Evolutionary conservation across 2,329 filamentous ascomycete genomes (phyloP).

Genomic region (Arthrobotrys iridis): DNA sequence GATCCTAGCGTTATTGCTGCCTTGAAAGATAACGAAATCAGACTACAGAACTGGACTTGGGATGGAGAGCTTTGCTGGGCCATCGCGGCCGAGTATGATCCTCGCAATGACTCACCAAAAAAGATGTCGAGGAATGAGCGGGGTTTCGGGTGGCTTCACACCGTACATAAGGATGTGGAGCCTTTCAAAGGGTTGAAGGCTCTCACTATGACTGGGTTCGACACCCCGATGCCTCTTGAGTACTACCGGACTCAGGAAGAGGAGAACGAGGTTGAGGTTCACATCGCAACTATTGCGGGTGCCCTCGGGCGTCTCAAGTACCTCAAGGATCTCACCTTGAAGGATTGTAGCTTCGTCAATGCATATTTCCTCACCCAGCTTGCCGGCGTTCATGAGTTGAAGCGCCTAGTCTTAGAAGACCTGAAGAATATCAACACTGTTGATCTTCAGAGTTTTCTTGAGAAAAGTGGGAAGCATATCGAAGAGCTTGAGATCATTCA

Average conservation of each 20-base stretch:
- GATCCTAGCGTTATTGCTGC: slow-evolving; percentile 12
- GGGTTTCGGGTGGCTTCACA: slow-evolving; percentile 37
- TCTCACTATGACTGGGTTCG: slow-evolving; percentile 32
- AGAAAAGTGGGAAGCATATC: slow-evolving; percentile 20
- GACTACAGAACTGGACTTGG: slow-evolving; percentile 39
- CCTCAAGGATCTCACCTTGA: slow-evolving; percentile 28
- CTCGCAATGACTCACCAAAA: neutral
- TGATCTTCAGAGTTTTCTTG: slow-evolving; percentile 27
- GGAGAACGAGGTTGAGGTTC: neutral
- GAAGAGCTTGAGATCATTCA: slow-evolving; percentile 34
- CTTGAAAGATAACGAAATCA: slow-evolving; percentile 6
- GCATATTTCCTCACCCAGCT: slow-evolving; percentile 42
- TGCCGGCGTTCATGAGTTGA: slow-evolving; percentile 26
- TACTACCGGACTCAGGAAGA: neutral
- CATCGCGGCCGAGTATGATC: slow-evolving; percentile 29
- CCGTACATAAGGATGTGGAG: slow-evolving; percentile 27
- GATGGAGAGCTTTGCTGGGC: slow-evolving; percentile 11
- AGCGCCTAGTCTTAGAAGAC: slow-evolving; percentile 13
- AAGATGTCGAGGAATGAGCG: neutral
- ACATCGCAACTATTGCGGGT: slow-evolving; percentile 33
- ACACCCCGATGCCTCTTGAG: neutral
- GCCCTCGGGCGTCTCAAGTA: slow-evolving; percentile 34
- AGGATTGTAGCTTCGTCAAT: slow-evolving; percentile 23
- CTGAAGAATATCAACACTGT: neutral
- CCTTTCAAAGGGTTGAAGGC: slow-evolving; percentile 26